A percentile compares a stretch with the other conserved stretches of the same genome.
phyloP scores from a whole-genome alignment of 257 asterid species.

The Capsicum chinense region DNA sequence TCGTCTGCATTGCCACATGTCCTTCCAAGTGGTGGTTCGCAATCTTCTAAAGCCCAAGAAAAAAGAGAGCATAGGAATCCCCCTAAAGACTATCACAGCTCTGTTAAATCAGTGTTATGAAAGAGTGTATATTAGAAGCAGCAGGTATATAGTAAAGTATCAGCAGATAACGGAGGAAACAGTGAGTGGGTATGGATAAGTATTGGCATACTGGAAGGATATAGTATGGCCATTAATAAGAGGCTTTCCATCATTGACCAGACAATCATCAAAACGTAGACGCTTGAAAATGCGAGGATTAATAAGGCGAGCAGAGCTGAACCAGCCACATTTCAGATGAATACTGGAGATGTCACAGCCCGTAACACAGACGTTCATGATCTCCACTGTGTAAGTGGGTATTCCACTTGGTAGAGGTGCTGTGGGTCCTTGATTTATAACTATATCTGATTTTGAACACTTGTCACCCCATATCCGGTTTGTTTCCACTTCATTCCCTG shows the following conservation, averaged over 20 bases:
- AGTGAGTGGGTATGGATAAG: conserved; percentile 65
- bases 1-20: neutral
- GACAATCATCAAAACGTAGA: conserved; percentile 65
- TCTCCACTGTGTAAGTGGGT: conserved; percentile 88
- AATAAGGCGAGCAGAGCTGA: conserved; percentile 85
- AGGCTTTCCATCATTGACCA: conserved; percentile 78
- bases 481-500: conserved; percentile 54
- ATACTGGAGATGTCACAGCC: conserved; percentile 70
- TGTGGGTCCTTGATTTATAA: conserved; percentile 73
- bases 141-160: neutral
- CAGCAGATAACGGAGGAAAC: conserved; percentile 73
- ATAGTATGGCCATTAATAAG: conserved; percentile 61
- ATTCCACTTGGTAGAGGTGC: conserved; percentile 83
- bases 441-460: conserved; percentile 77
- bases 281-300: conserved; percentile 82
- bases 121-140: neutral
- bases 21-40: neutral
- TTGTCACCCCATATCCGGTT: conserved; percentile 80
- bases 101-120: conserved; percentile 11
- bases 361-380: conserved; percentile 65
- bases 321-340: conserved; percentile 88
- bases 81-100: neutral
- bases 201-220: conserved; percentile 82
- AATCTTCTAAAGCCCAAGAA: neutral
- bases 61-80: neutral